Evolutionary conservation across 2,329 filamentous ascomycete genomes (phyloP).

Genomic region (Macrophomina tecta): DNA sequence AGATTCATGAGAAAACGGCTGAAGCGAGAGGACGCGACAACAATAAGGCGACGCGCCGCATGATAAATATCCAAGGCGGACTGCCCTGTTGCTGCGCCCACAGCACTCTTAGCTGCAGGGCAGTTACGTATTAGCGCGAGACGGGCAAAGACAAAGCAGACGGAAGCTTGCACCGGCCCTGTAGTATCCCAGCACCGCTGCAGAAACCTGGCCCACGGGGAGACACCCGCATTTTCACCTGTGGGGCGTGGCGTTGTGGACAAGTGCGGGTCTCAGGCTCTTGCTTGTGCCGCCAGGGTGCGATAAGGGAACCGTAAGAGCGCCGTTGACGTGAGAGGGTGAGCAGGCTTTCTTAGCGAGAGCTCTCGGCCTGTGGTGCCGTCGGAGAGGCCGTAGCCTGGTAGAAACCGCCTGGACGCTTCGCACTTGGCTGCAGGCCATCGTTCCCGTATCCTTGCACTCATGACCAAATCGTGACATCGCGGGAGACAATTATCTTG

Average conservation of each 20-base stretch:
- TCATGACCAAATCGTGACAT: background rate
- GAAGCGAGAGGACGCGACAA: background rate
- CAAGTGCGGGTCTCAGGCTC: background rate
- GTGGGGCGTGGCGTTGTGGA: background rate
- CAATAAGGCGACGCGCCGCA: background rate
- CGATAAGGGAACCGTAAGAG: conserved; percentile 9
- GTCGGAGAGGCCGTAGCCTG: background rate
- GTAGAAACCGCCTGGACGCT: background rate
- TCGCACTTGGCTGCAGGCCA: background rate
- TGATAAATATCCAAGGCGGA: background rate
- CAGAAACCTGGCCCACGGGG: conserved; percentile 5
- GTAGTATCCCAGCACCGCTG: conserved; percentile 2
- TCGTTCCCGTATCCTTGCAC: background rate
- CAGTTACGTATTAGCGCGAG: conserved; percentile 2
- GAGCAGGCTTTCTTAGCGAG: background rate
- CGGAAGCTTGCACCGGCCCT: conserved; percentile 6
- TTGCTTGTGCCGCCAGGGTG: conserved; percentile 3
- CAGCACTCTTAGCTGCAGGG: conserved; percentile 1
- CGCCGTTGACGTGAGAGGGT: conserved; percentile 17
- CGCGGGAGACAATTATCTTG: background rate
- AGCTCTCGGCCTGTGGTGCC: conserved; percentile 1
- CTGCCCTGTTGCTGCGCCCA: background rate
- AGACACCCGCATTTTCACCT: background rate
- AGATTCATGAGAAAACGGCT: background rate
- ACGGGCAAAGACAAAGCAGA: background rate